These are phyloP conservation scores for Vinca major DNA, from an alignment of 305 asterid genomes.

Conservation along the genomic window DNA sequence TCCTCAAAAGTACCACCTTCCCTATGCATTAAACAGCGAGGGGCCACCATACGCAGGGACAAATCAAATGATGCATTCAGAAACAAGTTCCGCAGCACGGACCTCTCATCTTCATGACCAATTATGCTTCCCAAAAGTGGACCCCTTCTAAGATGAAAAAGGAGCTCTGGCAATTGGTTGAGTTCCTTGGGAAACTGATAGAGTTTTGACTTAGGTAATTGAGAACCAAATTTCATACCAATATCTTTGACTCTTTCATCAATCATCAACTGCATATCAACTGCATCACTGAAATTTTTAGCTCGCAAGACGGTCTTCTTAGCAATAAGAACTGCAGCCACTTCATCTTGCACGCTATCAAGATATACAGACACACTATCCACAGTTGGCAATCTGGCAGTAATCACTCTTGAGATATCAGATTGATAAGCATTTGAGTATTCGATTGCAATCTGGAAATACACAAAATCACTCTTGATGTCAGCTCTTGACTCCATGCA, in stretches of 20 bases:
- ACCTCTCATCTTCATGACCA: constrained; percentile 91
- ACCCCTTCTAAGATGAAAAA: constrained; percentile 84
- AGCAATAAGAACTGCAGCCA: constrained; percentile 80
- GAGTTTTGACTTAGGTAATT: constrained; percentile 68
- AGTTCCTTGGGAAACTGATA: constrained; percentile 80
- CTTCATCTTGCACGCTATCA: constrained; percentile 85
- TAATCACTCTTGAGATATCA: constrained; percentile 79
- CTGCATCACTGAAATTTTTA: constrained; percentile 46
- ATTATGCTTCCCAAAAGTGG: constrained; percentile 82
- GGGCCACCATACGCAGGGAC: constrained; percentile 90
- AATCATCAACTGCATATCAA: constrained; percentile 56
- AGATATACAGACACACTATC: constrained; percentile 75
- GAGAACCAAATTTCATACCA: constrained; percentile 67
- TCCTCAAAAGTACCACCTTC: constrained; percentile 97
- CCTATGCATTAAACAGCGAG: constrained; percentile 92
- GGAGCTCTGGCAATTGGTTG: constrained; percentile 61
- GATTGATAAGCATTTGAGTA: constrained; percentile 75
- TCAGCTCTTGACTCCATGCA: constrained; percentile 67
- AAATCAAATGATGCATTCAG: constrained; percentile 84
- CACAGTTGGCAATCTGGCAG: constrained; percentile 70
- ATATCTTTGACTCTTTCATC: constrained; percentile 89
- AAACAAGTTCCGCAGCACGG: constrained; percentile 69
- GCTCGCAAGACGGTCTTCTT: constrained; percentile 79
- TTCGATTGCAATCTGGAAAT: constrained; percentile 71
- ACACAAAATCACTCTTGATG: constrained; percentile 78